Conservation (phyloP, 2,329 filamentous ascomycete species). For the Calonectria ilicicola region DNA sequence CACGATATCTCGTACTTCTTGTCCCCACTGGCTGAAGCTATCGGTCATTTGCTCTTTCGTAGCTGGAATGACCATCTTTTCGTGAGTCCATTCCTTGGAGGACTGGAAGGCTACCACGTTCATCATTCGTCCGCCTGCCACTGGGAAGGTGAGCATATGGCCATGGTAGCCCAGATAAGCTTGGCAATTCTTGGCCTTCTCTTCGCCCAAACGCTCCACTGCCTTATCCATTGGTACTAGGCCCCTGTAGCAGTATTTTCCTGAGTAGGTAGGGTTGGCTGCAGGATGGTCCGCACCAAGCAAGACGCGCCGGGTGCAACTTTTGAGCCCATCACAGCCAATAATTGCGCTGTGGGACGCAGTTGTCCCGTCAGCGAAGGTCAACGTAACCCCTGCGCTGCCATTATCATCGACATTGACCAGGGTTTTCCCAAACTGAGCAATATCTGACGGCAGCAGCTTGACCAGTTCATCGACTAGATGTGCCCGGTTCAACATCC, state of each 20-base stretch:
- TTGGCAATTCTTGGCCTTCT: slow-evolving; percentile 21
- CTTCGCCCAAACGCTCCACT: slow-evolving; percentile 16
- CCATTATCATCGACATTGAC: background rate
- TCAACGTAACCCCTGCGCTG: background rate
- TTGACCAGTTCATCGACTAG: slow-evolving; percentile 21
- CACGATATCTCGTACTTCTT: slow-evolving; percentile 12
- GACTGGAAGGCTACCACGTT: slow-evolving; percentile 24
- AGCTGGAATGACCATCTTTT: slow-evolving; percentile 13
- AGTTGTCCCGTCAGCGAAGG: slow-evolving; percentile 13
- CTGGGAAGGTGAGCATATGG: slow-evolving; percentile 26
- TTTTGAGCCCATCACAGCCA: slow-evolving; percentile 25
- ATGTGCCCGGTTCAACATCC: slow-evolving; percentile 19
- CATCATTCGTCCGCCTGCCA: slow-evolving; percentile 17
- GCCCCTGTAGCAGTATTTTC: slow-evolving; percentile 23
- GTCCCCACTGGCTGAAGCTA: slow-evolving; percentile 11
- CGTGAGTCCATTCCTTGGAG: slow-evolving; percentile 12
- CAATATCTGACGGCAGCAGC: slow-evolving; percentile 2
- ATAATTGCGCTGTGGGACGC: slow-evolving; percentile 16
- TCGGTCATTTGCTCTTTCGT: slow-evolving; percentile 15
- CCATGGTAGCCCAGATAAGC: slow-evolving; percentile 19
- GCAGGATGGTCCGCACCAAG: slow-evolving; percentile 3
- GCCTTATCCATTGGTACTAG: slow-evolving; percentile 25
- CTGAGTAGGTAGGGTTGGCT: slow-evolving; percentile 5
- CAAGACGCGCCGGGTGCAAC: background rate
- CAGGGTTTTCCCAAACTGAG: slow-evolving; percentile 19